Percentiles rank a stretch among this genome's conserved stretches.
These are phyloP conservation scores for Terfezia boudieri DNA, from an alignment of 495 filamentous ascomycete species.

Conservation along the genomic window DNA sequence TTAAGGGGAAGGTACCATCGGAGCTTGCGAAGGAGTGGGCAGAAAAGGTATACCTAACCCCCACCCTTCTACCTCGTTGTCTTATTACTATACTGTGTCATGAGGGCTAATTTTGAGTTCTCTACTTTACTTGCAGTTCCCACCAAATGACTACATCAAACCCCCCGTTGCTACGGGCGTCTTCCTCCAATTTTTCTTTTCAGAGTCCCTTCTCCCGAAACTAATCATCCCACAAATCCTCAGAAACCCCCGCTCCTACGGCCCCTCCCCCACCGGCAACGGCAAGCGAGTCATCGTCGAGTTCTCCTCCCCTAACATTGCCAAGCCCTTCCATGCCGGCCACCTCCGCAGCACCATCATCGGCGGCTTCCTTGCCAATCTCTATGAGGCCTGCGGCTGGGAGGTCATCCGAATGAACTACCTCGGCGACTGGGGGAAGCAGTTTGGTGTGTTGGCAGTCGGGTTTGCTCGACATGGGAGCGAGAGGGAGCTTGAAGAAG, in stretches of 20 bases:
- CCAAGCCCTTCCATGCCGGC: constrained; percentile 45
- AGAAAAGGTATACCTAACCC: constrained; percentile 28
- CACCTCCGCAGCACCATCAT: constrained; percentile 47
- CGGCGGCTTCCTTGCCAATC: constrained; percentile 38
- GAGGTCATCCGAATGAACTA: constrained; percentile 43
- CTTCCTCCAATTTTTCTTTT: constrained; percentile 70
- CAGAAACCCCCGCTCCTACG: constrained; percentile 36
- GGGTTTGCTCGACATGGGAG: constrained; percentile 37
- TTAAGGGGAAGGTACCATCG: constrained; percentile 62
- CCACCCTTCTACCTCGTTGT: neutral
- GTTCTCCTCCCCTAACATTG: constrained; percentile 40
- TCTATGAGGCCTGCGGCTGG: constrained; percentile 37
- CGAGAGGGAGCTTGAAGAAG: constrained; percentile 31
- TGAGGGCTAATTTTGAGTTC: neutral
- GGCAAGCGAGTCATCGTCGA: constrained; percentile 38
- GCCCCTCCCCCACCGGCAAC: constrained; percentile 43
- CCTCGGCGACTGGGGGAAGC: constrained; percentile 46
- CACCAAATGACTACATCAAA: constrained; percentile 47
- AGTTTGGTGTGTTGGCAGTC: constrained; percentile 35
- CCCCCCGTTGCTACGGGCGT: constrained; percentile 39
- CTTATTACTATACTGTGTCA: neutral
- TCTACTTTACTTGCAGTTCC: constrained; percentile 30
- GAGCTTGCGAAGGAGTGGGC: constrained; percentile 50
- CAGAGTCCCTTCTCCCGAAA: constrained; percentile 32
- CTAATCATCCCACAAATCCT: constrained; percentile 43